Evolutionary conservation across 2,329 filamentous ascomycete species (phyloP).

Genomic region (Emmonsiellopsis sp.): DNA sequence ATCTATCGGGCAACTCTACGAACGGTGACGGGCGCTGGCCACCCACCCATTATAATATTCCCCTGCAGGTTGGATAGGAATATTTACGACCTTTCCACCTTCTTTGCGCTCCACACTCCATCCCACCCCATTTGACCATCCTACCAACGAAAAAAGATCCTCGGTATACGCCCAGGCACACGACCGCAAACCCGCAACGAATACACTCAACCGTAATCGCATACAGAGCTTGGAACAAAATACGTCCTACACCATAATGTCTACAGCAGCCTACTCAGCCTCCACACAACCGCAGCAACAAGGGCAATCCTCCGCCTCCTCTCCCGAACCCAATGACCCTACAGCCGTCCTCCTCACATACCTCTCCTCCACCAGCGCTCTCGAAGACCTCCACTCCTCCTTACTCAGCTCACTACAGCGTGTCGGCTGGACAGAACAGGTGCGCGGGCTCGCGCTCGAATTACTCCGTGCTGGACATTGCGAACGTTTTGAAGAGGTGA

Average conservation of each 20-base stretch:
- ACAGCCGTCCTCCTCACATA: slow-evolving; percentile 36
- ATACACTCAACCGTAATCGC: neutral
- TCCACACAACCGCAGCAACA: neutral
- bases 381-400: slow-evolving; percentile 46
- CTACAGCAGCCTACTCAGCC: neutral
- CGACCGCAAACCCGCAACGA: neutral
- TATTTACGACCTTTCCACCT: no score
- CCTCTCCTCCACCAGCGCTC: slow-evolving; percentile 27
- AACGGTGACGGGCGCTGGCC: neutral
- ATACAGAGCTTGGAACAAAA: neutral
- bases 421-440: slow-evolving; percentile 48
- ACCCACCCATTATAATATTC: neutral
- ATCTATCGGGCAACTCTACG: no score
- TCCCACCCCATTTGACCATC: no score
- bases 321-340: slow-evolving; percentile 20
- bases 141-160: no score
- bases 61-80: neutral
- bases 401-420: slow-evolving; percentile 47
- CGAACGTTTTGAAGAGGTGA: slow-evolving; percentile 47
- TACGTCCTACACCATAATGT: neutral
- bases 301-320: slow-evolving; percentile 4
- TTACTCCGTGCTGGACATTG: slow-evolving; percentile 50
- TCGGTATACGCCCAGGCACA: neutral
- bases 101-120: no score
- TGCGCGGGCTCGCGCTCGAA: slow-evolving; percentile 45